A percentile compares a stretch with the other conserved stretches of the same genome.
These are phyloP conservation scores for Calonectria fujianensis DNA, from an alignment of 2,329 filamentous ascomycete genomes.

Conservation along the genomic window DNA sequence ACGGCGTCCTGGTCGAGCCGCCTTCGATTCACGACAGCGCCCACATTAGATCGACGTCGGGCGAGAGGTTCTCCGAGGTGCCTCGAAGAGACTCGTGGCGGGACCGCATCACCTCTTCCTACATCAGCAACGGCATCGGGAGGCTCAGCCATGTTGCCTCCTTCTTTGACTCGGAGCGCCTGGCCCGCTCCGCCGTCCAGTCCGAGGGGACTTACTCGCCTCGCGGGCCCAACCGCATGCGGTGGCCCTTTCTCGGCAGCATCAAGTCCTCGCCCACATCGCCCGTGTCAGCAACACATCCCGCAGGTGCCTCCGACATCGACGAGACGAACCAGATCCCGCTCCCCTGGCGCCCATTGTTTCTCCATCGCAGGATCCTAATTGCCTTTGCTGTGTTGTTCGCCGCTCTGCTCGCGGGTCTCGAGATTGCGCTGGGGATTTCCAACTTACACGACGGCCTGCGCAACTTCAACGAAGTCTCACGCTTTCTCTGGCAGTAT, in stretches of 20 bases:
- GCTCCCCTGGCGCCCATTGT: slow-evolving; percentile 61
- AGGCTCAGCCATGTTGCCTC: slow-evolving; percentile 47
- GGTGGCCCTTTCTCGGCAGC: slow-evolving; percentile 55
- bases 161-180: slow-evolving; percentile 54
- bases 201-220: slow-evolving; percentile 38
- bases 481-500: slow-evolving; percentile 63
- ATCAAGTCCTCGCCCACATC: slow-evolving; percentile 47
- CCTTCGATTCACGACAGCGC: slow-evolving; percentile 34
- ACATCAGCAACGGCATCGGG: slow-evolving; percentile 22
- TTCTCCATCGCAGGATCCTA: slow-evolving; percentile 59
- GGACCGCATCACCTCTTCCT: slow-evolving; percentile 29
- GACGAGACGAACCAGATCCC: slow-evolving; percentile 53
- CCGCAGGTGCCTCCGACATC: slow-evolving; percentile 37
- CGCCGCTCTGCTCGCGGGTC: slow-evolving; percentile 52
- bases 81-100: slow-evolving; percentile 41
- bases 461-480: slow-evolving; percentile 48
- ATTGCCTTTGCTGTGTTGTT: slow-evolving; percentile 56
- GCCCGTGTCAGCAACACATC: slow-evolving; percentile 34
- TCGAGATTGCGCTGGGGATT: slow-evolving; percentile 57
- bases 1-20: slow-evolving; percentile 50
- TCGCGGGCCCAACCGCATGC: slow-evolving; percentile 40
- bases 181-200: slow-evolving; percentile 49
- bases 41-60: slow-evolving; percentile 11
- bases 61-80: slow-evolving; percentile 50
- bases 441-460: slow-evolving; percentile 58